Conservation (phyloP, 208 protist genomes). For the Borovskyia barvae region DNA sequence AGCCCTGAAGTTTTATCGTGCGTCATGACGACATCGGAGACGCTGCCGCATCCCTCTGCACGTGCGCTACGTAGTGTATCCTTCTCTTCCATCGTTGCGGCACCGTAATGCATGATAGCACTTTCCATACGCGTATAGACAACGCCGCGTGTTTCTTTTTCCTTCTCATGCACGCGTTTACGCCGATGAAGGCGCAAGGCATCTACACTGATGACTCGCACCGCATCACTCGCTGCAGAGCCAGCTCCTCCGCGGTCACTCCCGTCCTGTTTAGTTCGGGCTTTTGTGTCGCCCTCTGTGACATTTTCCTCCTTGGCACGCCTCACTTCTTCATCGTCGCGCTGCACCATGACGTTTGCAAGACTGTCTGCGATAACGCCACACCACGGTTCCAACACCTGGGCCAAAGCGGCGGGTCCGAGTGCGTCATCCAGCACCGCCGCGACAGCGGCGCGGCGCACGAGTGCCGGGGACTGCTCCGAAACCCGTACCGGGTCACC, state of each 20-base stretch:
- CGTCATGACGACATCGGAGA: background rate
- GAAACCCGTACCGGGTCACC: background rate
- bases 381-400: slow-evolving; percentile 26
- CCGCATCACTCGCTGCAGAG: background rate
- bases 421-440: slow-evolving; percentile 14
- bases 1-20: background rate
- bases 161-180: slow-evolving; percentile 5
- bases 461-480: background rate
- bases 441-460: slow-evolving; percentile 12
- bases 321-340: background rate
- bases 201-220: slow-evolving; percentile 7
- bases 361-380: slow-evolving; percentile 22
- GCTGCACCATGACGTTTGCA: background rate
- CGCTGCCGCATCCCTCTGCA: background rate
- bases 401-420: slow-evolving; percentile 12
- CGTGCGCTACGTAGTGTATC: slow-evolving; percentile 14
- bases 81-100: slow-evolving; percentile 14
- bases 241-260: background rate
- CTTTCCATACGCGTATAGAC: slow-evolving; percentile 22
- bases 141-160: slow-evolving; percentile 15
- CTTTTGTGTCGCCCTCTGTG: background rate
- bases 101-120: slow-evolving; percentile 15
- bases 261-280: background rate
- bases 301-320: background rate
- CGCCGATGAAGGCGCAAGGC: slow-evolving; percentile 8